Percentiles rank a stretch among this genome's conserved stretches.
Conservation (phyloP, 805 yeast genomes). For the Hanseniaspora occidentalis region DNA sequence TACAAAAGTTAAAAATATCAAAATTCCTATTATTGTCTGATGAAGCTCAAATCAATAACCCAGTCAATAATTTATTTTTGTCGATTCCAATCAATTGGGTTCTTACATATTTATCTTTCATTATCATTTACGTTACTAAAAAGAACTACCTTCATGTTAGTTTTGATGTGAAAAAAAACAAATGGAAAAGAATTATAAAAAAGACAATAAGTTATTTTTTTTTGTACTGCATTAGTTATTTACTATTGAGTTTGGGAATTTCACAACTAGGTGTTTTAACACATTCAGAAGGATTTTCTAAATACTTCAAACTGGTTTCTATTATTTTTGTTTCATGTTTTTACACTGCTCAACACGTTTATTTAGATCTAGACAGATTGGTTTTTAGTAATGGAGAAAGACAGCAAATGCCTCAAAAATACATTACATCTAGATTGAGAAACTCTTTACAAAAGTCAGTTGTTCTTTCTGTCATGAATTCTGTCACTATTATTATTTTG, state of each 20-base stretch:
- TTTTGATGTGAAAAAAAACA: constrained; percentile 5
- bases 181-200: neutral
- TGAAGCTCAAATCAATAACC: neutral
- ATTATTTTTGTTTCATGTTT: constrained; percentile 26
- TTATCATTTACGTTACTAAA: constrained; percentile 27
- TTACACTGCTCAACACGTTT: constrained; percentile 39
- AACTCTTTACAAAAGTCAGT: constrained; percentile 28
- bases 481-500: constrained; percentile 26
- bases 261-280: neutral
- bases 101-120: constrained; percentile 17
- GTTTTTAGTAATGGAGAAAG: constrained; percentile 28
- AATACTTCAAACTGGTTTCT: constrained; percentile 2
- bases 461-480: constrained; percentile 20
- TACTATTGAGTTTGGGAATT: neutral
- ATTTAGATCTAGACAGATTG: constrained; percentile 44
- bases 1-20: neutral
- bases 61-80: too few relatives aligned
- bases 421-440: constrained; percentile 18
- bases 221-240: constrained; percentile 2
- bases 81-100: neutral
- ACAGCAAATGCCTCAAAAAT: constrained; percentile 27
- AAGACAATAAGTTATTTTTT: neutral
- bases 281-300: neutral
- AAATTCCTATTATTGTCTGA: neutral
- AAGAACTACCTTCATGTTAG: constrained; percentile 31